These are phyloP conservation scores for Sungouiella blattae DNA, from an alignment of 805 yeast species.

Conservation along the genomic window DNA sequence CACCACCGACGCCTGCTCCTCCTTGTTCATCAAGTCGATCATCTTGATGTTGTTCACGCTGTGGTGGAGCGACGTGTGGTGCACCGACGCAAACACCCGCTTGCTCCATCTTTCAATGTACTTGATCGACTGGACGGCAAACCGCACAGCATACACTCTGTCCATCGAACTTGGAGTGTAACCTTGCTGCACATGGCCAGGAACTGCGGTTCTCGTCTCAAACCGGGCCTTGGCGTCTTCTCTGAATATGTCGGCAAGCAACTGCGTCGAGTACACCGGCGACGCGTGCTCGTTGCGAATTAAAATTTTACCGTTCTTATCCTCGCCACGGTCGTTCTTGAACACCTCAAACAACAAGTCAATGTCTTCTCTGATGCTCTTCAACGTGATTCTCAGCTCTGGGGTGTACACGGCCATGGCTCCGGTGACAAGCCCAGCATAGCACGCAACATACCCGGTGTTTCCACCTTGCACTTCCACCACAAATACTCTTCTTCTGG, in stretches of 20 bases:
- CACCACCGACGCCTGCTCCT: constrained; percentile 45
- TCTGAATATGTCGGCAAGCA: constrained; percentile 66
- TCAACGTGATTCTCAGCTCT: constrained; percentile 61
- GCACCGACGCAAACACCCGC: constrained; percentile 13
- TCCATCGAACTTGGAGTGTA: constrained; percentile 75
- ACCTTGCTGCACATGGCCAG: constrained; percentile 89
- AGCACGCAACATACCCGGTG: constrained; percentile 74
- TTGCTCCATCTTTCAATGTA: constrained; percentile 52
- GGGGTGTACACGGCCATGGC: constrained; percentile 76
- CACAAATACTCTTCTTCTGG: constrained; percentile 74
- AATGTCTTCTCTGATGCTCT: constrained; percentile 63
- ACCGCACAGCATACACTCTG: constrained; percentile 69
- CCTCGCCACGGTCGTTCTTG: constrained; percentile 59
- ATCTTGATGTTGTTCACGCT: constrained; percentile 18
- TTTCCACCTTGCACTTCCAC: constrained; percentile 86
- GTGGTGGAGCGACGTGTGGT: constrained; percentile 14
- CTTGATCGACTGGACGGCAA: constrained; percentile 65
- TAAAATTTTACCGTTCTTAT: constrained; percentile 66
- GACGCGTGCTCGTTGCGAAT: constrained; percentile 67
- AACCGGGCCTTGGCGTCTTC: constrained; percentile 63
- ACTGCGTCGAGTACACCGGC: constrained; percentile 61
- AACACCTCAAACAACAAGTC: constrained; percentile 56
- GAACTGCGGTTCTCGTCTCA: constrained; percentile 76
- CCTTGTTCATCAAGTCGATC: constrained; percentile 15
- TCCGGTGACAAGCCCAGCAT: constrained; percentile 65